Percentiles rank a stretch among this genome's conserved stretches.
phyloP scores from a whole-genome alignment of 768 basidiomycete species.

The Boletus bicolor region DNA sequence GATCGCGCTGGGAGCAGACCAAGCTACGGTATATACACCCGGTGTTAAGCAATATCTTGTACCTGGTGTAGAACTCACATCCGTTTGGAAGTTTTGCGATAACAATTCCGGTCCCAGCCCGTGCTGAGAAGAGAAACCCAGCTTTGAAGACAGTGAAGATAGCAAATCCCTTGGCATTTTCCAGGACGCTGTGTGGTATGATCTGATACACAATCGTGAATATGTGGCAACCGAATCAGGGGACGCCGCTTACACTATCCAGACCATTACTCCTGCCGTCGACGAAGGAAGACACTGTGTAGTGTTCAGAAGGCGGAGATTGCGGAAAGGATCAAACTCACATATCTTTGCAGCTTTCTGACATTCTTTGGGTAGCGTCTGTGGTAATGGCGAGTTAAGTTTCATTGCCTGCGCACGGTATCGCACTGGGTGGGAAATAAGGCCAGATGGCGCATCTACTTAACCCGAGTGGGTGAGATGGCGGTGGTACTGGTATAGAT shows the following conservation, averaged over 20 bases:
- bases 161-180: conserved; percentile 74
- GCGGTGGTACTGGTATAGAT: not conserved
- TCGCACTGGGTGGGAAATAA: not conserved
- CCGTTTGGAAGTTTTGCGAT: conserved; percentile 83
- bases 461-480: not conserved
- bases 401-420: conserved; percentile 36
- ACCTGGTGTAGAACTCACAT: conserved; percentile 46
- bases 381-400: conserved; percentile 48
- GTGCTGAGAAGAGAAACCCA: conserved; percentile 64
- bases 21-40: conserved; percentile 62
- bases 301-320: not conserved
- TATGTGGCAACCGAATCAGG: not conserved
- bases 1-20: conserved; percentile 95
- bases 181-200: conserved; percentile 52
- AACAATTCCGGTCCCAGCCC: conserved; percentile 83
- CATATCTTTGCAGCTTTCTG: conserved; percentile 85
- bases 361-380: conserved; percentile 75
- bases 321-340: conserved; percentile 33
- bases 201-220: conserved; percentile 34
- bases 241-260: conserved; percentile 55
- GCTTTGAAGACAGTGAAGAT: conserved; percentile 85
- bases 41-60: not conserved
- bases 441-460: not conserved
- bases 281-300: conserved; percentile 78
- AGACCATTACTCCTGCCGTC: conserved; percentile 78